Conservation (phyloP, 2,329 filamentous ascomycete species). For the Cytospora schulzeri region DNA sequence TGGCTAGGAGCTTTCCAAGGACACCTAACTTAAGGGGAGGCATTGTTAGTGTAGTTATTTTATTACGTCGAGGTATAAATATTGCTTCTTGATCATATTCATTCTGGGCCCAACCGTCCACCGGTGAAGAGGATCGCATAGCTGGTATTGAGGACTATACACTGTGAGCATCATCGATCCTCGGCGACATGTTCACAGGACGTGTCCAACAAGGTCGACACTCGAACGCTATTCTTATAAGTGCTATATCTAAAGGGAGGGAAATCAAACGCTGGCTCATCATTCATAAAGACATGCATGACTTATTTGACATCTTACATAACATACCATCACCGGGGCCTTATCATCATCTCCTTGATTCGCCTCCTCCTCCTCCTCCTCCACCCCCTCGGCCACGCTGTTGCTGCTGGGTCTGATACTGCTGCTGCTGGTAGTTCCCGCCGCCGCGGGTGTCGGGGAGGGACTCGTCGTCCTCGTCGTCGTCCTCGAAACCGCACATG, state of each 20-base stretch:
- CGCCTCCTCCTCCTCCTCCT: constrained; percentile 1
- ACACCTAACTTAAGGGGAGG: neutral
- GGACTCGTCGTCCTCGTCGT: constrained; percentile 34
- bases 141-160: no score
- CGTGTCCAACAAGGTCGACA: no score
- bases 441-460: constrained; percentile 12
- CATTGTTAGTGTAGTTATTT: constrained; percentile 5
- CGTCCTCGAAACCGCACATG: constrained; percentile 55
- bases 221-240: no score
- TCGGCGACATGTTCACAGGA: neutral
- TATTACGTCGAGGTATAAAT: constrained; percentile 11
- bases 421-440: constrained; percentile 24
- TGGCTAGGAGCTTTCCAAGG: neutral
- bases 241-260: no score
- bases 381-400: constrained; percentile 17
- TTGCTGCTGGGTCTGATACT: constrained; percentile 22
- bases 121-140: no score
- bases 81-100: neutral
- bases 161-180: neutral
- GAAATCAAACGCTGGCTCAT: neutral
- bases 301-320: neutral
- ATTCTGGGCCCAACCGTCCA: neutral
- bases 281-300: neutral
- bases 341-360: neutral
- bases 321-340: neutral